These are phyloP conservation scores for Niebla homalea DNA, from an alignment of 495 filamentous ascomycete species.

Conservation along the genomic window DNA sequence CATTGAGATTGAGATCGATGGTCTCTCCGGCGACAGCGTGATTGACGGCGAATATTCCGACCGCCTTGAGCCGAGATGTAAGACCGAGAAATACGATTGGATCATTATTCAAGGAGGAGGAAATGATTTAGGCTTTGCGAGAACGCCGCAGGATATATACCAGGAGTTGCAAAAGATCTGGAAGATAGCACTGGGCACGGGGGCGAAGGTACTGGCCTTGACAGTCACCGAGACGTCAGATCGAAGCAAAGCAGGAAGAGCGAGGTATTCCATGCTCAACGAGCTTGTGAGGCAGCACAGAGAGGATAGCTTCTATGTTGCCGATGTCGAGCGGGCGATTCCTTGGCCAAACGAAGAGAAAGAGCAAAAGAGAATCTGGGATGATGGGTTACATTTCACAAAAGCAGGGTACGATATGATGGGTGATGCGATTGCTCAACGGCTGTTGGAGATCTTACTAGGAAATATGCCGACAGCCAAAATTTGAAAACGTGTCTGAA, in stretches of 20 bases:
- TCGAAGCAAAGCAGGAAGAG: not conserved
- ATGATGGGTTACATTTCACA: conserved; percentile 50
- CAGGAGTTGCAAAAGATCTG: conserved; percentile 31
- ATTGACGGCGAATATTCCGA: conserved; percentile 27
- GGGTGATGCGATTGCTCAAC: conserved; percentile 37
- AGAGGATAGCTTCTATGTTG: conserved; percentile 32
- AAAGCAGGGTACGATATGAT: conserved; percentile 45
- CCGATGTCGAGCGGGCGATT: conserved; percentile 39
- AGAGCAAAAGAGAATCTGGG: conserved; percentile 35
- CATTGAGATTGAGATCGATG: conserved; percentile 26
- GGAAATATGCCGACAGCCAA: too few relatives aligned
- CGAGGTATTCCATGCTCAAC: conserved; percentile 36
- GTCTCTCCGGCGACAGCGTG: conserved; percentile 38
- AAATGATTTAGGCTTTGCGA: conserved; percentile 38
- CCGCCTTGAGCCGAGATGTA: conserved; percentile 34
- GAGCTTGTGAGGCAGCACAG: conserved; percentile 33
- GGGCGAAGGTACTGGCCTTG: conserved; percentile 42
- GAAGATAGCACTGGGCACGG: conserved; percentile 30
- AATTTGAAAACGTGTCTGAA: too few relatives aligned
- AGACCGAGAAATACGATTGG: conserved; percentile 25
- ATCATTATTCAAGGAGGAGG: conserved; percentile 41
- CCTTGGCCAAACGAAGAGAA: conserved; percentile 37
- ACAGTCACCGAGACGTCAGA: conserved; percentile 44
- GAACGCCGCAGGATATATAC: conserved; percentile 23
- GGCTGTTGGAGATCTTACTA: conserved; percentile 21